Base-by-base conservation (phyloP, 1,284 basidiomycete species). In the Schizopora paradoxa region DNA sequence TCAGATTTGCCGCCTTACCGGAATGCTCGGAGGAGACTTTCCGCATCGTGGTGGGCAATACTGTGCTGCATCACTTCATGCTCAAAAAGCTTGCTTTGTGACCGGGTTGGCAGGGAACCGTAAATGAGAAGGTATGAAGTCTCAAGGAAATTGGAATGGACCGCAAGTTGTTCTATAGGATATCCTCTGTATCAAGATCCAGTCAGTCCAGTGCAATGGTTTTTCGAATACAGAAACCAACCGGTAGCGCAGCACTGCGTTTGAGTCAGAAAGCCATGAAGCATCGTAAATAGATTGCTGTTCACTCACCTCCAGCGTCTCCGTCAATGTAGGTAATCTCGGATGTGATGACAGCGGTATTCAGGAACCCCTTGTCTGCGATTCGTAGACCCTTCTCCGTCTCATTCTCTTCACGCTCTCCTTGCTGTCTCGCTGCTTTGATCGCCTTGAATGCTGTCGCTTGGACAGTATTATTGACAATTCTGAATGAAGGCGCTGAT, bases 261-360 rank as follows among this genome's bases (percentile, higher is more conserved):
- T 37, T 1, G 21, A 26, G 4, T 22, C 11, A 23, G 6, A 23
- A 43, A 19, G 7, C 29, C 29, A 34, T 43, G 21, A 18, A 39
- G 23, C 21, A 37, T 43, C 19, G 25, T 11, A 5, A 22, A 16
- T 40, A 23, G 13, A 35, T 29, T 18, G 10, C 23, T 46, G 27
- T 29, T 36, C 21, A 64, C 74, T 45, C 51, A 82, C 83, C 68
- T 62, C 87, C 88, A 16, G 79, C 81, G 19, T 89, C 83, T 43
- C 89, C 91, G 60, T 93, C 89, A 57, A 93, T 93, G 57, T 83
- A 92, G 0, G 90, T 92, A 58, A 93, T 92, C 56, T 74, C 64
- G 51, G 84, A 87, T 52, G 77, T 69, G 49, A 93, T 77, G 47
- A 91, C 87, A 27, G 91, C 88, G 1, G 91, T 93, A 56, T 93